Conservation (phyloP, 2,329 filamentous ascomycete species). For the Xylariales sp. region DNA sequence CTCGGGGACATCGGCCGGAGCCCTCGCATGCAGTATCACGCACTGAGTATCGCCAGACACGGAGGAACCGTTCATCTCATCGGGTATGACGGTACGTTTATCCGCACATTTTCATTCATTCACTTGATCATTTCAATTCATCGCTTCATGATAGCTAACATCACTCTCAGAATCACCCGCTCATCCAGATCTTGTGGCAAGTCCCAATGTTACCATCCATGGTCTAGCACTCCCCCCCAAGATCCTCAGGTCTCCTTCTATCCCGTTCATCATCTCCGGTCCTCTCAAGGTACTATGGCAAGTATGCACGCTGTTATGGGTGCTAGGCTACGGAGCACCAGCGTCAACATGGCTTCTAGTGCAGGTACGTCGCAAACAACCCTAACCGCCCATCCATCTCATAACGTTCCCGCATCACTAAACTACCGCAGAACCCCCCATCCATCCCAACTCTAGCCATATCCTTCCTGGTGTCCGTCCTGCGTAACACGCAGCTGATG, state of each 20-base stretch:
- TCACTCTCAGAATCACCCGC: constrained; percentile 74
- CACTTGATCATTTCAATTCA: not conserved
- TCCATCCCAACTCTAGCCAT: constrained; percentile 91
- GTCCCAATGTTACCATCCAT: constrained; percentile 76
- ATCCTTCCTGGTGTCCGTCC: constrained; percentile 75
- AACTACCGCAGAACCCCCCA: constrained; percentile 78
- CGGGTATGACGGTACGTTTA: constrained; percentile 79
- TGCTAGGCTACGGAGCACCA: constrained; percentile 78
- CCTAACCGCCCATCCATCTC: not conserved
- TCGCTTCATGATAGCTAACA: constrained; percentile 24
- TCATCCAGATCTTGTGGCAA: constrained; percentile 79
- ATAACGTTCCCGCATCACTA: constrained; percentile 27
- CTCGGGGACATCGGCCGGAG: constrained; percentile 95
- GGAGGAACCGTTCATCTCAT: constrained; percentile 85
- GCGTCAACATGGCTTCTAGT: constrained; percentile 87
- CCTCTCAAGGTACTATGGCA: constrained; percentile 91
- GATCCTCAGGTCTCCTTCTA: constrained; percentile 72
- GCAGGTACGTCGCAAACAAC: constrained; percentile 61
- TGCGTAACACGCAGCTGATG: constrained; percentile 84
- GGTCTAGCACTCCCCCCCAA: constrained; percentile 75
- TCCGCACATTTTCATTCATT: too few species aligned
- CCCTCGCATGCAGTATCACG: constrained; percentile 98
- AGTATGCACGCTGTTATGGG: constrained; percentile 74
- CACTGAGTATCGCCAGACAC: constrained; percentile 86
- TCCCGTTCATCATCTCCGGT: constrained; percentile 81